phyloP scores from a whole-genome alignment of 2,329 filamentous ascomycete genomes.

The Fusarium acutatum region DNA sequence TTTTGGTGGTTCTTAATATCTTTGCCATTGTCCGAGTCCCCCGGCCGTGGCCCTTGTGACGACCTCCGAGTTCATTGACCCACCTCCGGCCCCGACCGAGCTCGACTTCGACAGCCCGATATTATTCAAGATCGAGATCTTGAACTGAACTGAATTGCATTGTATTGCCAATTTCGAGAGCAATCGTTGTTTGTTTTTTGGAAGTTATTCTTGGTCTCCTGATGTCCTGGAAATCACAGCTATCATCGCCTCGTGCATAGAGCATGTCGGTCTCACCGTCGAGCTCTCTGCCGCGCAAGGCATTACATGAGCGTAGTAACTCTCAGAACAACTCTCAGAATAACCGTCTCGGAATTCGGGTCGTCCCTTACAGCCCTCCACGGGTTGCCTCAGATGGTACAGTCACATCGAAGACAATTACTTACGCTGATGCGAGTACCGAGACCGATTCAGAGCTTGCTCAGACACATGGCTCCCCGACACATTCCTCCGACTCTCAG shows the following conservation, averaged over 20 bases:
- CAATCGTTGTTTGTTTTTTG: constrained; percentile 2
- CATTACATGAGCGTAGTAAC: constrained; percentile 41
- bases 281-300: constrained; percentile 42
- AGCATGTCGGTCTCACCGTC: constrained; percentile 47
- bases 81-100: constrained; percentile 26
- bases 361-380: constrained; percentile 52
- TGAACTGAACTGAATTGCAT: constrained; percentile 8
- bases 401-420: constrained; percentile 35
- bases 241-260: constrained; percentile 40
- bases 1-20: constrained; percentile 22
- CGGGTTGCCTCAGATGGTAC: constrained; percentile 47
- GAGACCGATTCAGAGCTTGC: constrained; percentile 34
- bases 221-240: constrained; percentile 35
- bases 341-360: constrained; percentile 47
- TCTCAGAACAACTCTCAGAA: constrained; percentile 44
- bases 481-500: constrained; percentile 32
- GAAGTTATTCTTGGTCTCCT: constrained; percentile 5
- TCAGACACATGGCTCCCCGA: constrained; percentile 23
- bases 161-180: constrained; percentile 4
- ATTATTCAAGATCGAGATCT: not conserved
- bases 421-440: constrained; percentile 36
- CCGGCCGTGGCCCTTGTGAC: constrained; percentile 11
- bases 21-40: constrained; percentile 14
- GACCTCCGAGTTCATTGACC: constrained; percentile 25
- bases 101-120: constrained; percentile 5